These are phyloP conservation scores for Carex kokanica DNA, from an alignment of 176 grass and related monocot genomes.

Conservation along the genomic window DNA sequence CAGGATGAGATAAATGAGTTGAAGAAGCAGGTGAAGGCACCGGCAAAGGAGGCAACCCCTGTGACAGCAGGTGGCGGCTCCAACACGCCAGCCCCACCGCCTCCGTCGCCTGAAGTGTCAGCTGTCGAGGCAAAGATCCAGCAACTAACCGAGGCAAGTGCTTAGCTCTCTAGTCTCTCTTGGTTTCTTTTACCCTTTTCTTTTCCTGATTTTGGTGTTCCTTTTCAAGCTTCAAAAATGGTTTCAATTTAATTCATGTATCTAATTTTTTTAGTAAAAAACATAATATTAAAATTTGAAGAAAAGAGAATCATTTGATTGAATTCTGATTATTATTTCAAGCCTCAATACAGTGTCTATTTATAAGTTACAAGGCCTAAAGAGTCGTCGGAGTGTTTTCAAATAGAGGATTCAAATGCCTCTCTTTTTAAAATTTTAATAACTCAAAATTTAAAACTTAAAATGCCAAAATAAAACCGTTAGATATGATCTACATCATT, in stretches of 20 bases:
- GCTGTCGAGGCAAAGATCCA: constrained; percentile 64
- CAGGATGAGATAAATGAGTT: constrained; percentile 78
- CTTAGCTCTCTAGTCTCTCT: background rate
- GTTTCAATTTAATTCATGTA: background rate
- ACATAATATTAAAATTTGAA: too few relatives aligned
- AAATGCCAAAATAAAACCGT: too few relatives aligned
- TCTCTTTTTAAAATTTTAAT: too few relatives aligned
- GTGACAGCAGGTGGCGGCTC: constrained; percentile 38
- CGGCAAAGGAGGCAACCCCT: constrained; percentile 20
- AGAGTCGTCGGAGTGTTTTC: too few relatives aligned
- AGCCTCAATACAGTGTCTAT: too few relatives aligned
- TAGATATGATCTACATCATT: too few relatives aligned
- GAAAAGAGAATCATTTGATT: too few relatives aligned
- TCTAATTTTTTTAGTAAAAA: background rate
- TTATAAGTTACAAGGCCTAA: too few relatives aligned
- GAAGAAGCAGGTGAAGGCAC: constrained; percentile 71
- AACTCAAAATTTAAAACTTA: too few relatives aligned
- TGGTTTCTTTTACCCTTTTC: background rate
- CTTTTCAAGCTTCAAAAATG: background rate
- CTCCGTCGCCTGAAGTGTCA: constrained; percentile 29
- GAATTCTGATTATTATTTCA: too few relatives aligned
- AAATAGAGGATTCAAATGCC: too few relatives aligned
- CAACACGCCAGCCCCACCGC: constrained; percentile 4
- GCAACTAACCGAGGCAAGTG: constrained; percentile 61
- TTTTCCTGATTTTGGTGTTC: background rate